phyloP scores from a whole-genome alignment of 164 flowering plant genomes.

The Nymphaea thermarum region DNA sequence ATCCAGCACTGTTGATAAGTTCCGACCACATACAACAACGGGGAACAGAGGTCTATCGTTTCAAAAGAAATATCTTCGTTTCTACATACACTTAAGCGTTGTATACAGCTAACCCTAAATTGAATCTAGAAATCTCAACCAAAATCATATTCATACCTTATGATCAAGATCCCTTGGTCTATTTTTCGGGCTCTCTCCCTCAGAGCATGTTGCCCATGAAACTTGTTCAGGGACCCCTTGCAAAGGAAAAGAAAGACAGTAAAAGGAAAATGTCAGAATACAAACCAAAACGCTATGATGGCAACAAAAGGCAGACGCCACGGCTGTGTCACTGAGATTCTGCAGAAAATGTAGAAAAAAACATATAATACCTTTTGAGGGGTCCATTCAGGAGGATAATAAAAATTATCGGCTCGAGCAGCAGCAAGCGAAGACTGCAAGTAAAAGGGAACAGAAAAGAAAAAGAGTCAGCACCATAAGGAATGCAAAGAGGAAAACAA shows the following conservation, averaged over 20 bases:
- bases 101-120: neutral
- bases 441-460: conserved; percentile 3
- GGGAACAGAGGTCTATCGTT: no score
- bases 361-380: conserved; percentile 54
- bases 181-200: conserved; percentile 94
- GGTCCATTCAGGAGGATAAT: conserved; percentile 97
- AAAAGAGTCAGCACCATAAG: neutral
- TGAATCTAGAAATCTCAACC: neutral
- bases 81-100: no score
- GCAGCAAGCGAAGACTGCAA: conserved; percentile 98
- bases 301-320: neutral
- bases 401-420: conserved; percentile 97
- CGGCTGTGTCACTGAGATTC: neutral
- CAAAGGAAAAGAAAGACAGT: conserved; percentile 6
- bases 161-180: conserved; percentile 89
- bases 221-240: conserved; percentile 91
- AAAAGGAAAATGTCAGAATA: neutral
- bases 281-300: neutral
- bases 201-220: conserved; percentile 96
- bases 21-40: no score
- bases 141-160: conserved; percentile 46
- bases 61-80: no score
- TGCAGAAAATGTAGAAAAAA: neutral
- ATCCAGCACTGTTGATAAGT: no score
- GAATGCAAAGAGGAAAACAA: no score